Evolutionary conservation across 2,329 filamentous ascomycete genomes (phyloP).

Genomic region (Colletotrichum musicola): DNA sequence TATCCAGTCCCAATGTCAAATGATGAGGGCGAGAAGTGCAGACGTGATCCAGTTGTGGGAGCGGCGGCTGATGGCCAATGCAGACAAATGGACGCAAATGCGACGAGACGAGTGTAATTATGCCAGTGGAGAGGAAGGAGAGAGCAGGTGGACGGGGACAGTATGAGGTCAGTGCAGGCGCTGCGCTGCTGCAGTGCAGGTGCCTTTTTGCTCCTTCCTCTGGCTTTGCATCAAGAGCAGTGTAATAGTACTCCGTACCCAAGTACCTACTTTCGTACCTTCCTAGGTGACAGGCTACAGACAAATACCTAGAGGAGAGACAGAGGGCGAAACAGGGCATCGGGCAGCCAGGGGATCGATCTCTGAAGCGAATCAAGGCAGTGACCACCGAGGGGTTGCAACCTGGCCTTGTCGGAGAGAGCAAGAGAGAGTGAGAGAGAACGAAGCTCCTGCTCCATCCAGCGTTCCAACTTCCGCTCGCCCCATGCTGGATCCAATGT

Average conservation of each 20-base stretch:
- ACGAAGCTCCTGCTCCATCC: conserved; percentile 13
- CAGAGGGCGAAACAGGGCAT: not conserved
- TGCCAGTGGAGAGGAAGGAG: conserved; percentile 24
- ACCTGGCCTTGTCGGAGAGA: not conserved
- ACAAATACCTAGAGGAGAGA: not conserved
- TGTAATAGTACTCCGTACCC: too few species aligned
- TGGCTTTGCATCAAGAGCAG: too few species aligned
- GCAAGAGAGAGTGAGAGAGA: not conserved
- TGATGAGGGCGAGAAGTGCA: not conserved
- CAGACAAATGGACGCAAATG: conserved; percentile 6
- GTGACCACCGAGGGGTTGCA: not conserved
- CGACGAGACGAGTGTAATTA: conserved; percentile 25
- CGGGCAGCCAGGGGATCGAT: not conserved
- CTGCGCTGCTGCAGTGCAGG: not conserved
- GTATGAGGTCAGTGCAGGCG: conserved; percentile 32
- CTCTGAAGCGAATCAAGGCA: not conserved
- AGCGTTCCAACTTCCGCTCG: not conserved
- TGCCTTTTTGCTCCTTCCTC: too few species aligned
- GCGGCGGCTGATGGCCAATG: conserved; percentile 9
- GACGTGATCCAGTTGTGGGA: not conserved
- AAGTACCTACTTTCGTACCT: too few species aligned
- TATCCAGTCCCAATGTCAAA: not conserved
- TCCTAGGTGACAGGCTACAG: too few species aligned
- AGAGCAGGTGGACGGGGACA: conserved; percentile 13
- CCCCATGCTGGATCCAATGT: conserved; percentile 35